phyloP scores from a whole-genome alignment of 148 eudicot species.

The Rheum nobile region DNA sequence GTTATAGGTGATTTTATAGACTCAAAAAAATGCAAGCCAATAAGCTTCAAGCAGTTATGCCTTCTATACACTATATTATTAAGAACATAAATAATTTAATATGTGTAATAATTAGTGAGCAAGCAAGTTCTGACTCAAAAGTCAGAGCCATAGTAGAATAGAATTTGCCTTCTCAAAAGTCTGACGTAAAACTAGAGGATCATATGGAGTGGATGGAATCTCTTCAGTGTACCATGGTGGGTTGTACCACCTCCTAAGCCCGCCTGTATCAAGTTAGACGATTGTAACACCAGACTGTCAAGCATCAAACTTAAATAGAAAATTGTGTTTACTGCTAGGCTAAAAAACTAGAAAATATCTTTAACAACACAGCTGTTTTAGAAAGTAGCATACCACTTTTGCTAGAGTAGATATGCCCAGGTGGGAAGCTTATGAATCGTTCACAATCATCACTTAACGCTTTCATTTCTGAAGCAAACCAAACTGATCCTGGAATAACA shows the following conservation, averaged over 20 bases:
- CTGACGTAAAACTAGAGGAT: slow-evolving; percentile 52
- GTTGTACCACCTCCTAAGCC: slow-evolving; percentile 78
- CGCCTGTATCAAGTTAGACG: slow-evolving; percentile 34
- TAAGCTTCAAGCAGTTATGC: not conserved
- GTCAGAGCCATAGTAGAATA: not conserved
- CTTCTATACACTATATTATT: not conserved
- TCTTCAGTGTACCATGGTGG: slow-evolving; percentile 68
- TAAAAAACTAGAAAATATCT: not conserved
- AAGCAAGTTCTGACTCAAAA: not conserved
- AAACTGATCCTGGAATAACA: slow-evolving; percentile 58
- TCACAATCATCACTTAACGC: slow-evolving; percentile 96
- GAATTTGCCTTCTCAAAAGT: slow-evolving; percentile 74
- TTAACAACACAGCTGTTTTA: not conserved
- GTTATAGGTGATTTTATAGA: not conserved
- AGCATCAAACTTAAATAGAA: not conserved
- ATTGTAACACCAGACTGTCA: not conserved
- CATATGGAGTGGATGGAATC: slow-evolving; percentile 64
- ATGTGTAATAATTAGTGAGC: not conserved
- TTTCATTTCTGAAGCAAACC: slow-evolving; percentile 98
- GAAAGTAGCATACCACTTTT: slow-evolving; percentile 46
- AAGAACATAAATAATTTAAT: not conserved
- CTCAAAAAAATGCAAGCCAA: not conserved
- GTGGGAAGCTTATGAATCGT: slow-evolving; percentile 68
- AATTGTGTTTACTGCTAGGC: not conserved
- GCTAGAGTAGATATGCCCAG: slow-evolving; percentile 85